Percentiles rank a stretch among this genome's conserved stretches.
phyloP scores from a whole-genome alignment of 768 basidiomycete species.

The Boletus reticulatus region DNA sequence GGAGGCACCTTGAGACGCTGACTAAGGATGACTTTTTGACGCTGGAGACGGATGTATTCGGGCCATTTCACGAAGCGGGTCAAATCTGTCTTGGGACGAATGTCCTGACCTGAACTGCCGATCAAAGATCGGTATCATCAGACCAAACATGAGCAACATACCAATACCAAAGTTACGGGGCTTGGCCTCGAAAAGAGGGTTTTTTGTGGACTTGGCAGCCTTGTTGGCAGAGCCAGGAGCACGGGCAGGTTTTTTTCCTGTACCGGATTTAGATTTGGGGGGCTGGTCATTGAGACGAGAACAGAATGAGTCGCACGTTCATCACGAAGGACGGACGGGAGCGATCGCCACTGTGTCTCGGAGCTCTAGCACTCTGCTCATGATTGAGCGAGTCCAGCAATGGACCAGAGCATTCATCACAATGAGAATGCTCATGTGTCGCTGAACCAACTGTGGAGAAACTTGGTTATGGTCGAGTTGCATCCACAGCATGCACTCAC shows the following conservation, averaged over 20 bases:
- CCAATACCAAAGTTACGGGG: constrained; percentile 97
- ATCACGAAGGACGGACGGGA: constrained; percentile 21
- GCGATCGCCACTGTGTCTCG: constrained; percentile 39
- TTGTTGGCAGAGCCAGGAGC: constrained; percentile 83
- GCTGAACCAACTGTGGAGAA: constrained; percentile 24
- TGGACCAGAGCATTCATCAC: constrained; percentile 30
- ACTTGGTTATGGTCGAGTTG: constrained; percentile 16
- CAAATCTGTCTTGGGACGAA: constrained; percentile 85
- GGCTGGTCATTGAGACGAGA: constrained; percentile 94
- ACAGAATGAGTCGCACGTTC: constrained; percentile 37
- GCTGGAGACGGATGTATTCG: constrained; percentile 95
- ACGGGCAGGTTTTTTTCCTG: constrained; percentile 82
- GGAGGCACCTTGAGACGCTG: constrained; percentile 98
- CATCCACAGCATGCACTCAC: constrained; percentile 44
- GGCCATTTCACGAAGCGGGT: constrained; percentile 99
- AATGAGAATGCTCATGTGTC: constrained; percentile 13
- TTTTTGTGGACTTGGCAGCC: constrained; percentile 74
- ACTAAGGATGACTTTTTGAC: constrained; percentile 97
- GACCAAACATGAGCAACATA: constrained; percentile 34
- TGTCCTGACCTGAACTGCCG: constrained; percentile 75
- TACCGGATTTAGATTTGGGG: constrained; percentile 63
- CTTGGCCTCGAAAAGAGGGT: constrained; percentile 91
- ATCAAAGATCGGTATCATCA: neutral
- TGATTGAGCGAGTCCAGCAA: constrained; percentile 41
- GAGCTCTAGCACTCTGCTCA: constrained; percentile 49